A percentile compares a stretch with the other conserved stretches of the same genome.
These are phyloP conservation scores for Sideroxylon spinosum DNA, from an alignment of 179 eudicot species.

Conservation along the genomic window DNA sequence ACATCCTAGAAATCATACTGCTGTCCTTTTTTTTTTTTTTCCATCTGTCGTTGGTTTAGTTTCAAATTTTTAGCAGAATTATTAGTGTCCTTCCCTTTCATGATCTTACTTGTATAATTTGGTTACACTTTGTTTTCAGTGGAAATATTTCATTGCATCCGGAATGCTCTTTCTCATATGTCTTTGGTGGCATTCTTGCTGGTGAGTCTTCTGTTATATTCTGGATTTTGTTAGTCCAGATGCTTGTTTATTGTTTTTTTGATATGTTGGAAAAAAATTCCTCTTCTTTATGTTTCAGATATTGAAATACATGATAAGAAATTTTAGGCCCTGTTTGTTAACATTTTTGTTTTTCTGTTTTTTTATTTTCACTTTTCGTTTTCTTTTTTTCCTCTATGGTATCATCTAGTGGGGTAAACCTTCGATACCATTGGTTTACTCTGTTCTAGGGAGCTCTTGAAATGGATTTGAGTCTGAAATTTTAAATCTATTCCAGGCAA, in stretches of 20 bases:
- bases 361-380: too few relatives aligned
- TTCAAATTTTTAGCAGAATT: not conserved
- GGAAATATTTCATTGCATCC: constrained; percentile 69
- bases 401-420: too few relatives aligned
- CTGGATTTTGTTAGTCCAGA: not conserved
- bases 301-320: not conserved
- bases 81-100: not conserved
- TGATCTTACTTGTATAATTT: not conserved
- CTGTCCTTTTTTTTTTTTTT: not conserved
- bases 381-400: too few relatives aligned
- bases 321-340: not conserved
- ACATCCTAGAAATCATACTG: not conserved
- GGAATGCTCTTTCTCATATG: constrained; percentile 47
- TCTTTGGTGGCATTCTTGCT: constrained; percentile 94
- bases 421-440: too few relatives aligned
- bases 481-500: too few relatives aligned
- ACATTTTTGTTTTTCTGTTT: too few relatives aligned
- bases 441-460: too few relatives aligned
- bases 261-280: not conserved
- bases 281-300: not conserved
- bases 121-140: constrained; percentile 38
- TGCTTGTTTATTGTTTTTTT: too few relatives aligned
- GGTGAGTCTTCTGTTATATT: constrained; percentile 50
- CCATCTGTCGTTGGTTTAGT: not conserved
- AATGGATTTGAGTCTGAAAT: too few relatives aligned